Percentiles rank a stretch among this genome's conserved stretches.
Evolutionary conservation across 192 early-diverging fungal genomes (phyloP).

Genomic region (Jimgerdemannia flammicorona): DNA sequence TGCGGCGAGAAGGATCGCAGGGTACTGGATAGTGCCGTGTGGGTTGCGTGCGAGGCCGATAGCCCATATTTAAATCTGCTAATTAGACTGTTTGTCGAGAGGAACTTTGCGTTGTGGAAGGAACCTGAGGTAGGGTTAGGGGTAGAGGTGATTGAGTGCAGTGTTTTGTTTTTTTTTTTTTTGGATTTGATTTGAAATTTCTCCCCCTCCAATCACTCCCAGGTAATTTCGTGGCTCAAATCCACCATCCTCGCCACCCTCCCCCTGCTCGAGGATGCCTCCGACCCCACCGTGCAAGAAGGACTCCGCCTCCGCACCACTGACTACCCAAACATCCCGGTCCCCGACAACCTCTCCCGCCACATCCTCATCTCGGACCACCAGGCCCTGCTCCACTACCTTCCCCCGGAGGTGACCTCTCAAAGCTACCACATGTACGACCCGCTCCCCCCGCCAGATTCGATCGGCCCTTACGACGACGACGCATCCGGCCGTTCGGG

Average conservation of each 20-base stretch:
- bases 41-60: slow-evolving; percentile 23
- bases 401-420: slow-evolving; percentile 45
- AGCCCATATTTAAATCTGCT: neutral
- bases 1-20: slow-evolving; percentile 53
- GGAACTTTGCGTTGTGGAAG: slow-evolving; percentile 76
- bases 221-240: slow-evolving; percentile 38
- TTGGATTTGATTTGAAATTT: neutral
- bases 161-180: neutral
- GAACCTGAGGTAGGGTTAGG: slow-evolving; percentile 57
- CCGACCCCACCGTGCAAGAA: slow-evolving; percentile 21
- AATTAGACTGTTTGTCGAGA: slow-evolving; percentile 70
- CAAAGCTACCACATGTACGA: slow-evolving; percentile 57
- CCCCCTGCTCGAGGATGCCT: slow-evolving; percentile 14
- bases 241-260: slow-evolving; percentile 10
- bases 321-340: neutral
- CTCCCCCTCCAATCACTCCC: neutral
- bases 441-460: slow-evolving; percentile 59
- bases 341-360: slow-evolving; percentile 21
- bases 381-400: slow-evolving; percentile 36
- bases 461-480: slow-evolving; percentile 30
- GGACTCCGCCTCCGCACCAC: slow-evolving; percentile 5
- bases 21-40: slow-evolving; percentile 44
- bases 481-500: neutral
- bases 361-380: slow-evolving; percentile 46
- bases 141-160: neutral